Percentiles rank a stretch among this genome's conserved stretches.
Conservation (phyloP, 2,329 filamentous ascomycete genomes). For the Aspergillus sp. region DNA sequence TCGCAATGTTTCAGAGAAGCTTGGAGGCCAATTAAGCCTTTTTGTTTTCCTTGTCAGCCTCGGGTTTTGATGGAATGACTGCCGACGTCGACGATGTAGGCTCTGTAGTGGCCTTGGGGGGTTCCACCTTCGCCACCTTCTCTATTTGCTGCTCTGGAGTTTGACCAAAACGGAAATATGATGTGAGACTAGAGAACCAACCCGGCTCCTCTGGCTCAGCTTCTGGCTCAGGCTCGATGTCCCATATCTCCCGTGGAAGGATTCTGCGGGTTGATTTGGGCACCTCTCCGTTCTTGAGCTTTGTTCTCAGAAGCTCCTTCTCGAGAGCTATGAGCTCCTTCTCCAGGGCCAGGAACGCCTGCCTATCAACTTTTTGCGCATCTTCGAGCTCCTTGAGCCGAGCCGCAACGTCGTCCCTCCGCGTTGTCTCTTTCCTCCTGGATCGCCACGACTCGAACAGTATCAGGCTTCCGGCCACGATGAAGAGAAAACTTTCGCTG, state of each 20-base stretch:
- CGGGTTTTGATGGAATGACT: background rate
- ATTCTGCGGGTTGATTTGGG: conserved; percentile 37
- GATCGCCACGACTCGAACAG: conserved; percentile 66
- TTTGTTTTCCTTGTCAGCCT: conserved; percentile 2
- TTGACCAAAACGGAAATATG: conserved; percentile 37
- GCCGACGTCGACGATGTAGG: background rate
- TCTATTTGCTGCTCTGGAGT: conserved; percentile 21
- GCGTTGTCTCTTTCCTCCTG: conserved; percentile 62
- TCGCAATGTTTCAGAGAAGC: background rate
- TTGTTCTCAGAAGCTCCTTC: conserved; percentile 50
- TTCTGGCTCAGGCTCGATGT: conserved; percentile 35
- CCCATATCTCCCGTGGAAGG: conserved; percentile 47
- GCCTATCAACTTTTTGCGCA: conserved; percentile 46
- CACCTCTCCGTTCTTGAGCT: conserved; percentile 41
- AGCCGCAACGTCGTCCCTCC: conserved; percentile 65
- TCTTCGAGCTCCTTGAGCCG: conserved; percentile 62
- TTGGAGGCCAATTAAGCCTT: conserved; percentile 1
- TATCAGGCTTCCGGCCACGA: conserved; percentile 66
- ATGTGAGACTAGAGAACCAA: conserved; percentile 40
- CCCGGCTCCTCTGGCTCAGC: conserved; percentile 32
- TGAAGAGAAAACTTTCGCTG: conserved; percentile 68
- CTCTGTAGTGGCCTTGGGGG: background rate
- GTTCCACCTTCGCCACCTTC: conserved; percentile 11
- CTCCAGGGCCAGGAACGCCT: conserved; percentile 50
- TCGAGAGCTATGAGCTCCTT: conserved; percentile 53